Conservation (phyloP, 306 rosid species). For the Erythrophleum fordii region DNA sequence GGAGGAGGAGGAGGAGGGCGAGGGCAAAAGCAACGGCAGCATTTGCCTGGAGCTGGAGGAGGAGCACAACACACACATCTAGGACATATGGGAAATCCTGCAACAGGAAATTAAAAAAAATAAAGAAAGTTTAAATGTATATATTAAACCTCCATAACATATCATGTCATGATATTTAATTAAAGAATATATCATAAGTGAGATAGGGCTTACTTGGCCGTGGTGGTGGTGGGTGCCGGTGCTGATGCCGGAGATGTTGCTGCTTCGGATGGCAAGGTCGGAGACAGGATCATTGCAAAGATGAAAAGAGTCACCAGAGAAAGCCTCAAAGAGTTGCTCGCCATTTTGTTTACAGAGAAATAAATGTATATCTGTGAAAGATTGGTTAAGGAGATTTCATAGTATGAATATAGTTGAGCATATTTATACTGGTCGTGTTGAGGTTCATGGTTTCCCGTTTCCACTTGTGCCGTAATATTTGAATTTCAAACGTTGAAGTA, state of each 20-base stretch:
- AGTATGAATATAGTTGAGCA: not conserved
- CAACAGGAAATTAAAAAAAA: not conserved
- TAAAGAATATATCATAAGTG: not conserved
- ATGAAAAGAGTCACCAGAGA: conserved; percentile 42
- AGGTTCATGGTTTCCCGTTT: not conserved
- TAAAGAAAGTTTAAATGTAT: not conserved
- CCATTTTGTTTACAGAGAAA: conserved; percentile 22
- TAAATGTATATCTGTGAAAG: not conserved
- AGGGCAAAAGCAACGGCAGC: conserved; percentile 9
- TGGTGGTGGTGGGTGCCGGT: not conserved
- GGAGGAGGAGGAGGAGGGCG: not conserved
- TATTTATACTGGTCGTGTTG: not conserved
- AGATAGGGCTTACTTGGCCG: not conserved
- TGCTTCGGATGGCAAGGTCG: conserved; percentile 40
- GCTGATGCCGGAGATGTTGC: conserved; percentile 4
- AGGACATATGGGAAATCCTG: conserved; percentile 45
- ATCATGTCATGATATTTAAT: not conserved
- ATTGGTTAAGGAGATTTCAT: not conserved
- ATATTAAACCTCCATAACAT: not conserved
- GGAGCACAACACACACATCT: conserved; percentile 29
- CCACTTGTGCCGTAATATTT: not conserved
- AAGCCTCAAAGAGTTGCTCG: conserved; percentile 27
- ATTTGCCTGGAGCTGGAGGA: conserved; percentile 18
- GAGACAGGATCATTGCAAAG: conserved; percentile 42
- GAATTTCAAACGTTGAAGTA: not conserved